Conservation (phyloP, 1,284 basidiomycete species). For the Paramarasmius palmivorus region DNA sequence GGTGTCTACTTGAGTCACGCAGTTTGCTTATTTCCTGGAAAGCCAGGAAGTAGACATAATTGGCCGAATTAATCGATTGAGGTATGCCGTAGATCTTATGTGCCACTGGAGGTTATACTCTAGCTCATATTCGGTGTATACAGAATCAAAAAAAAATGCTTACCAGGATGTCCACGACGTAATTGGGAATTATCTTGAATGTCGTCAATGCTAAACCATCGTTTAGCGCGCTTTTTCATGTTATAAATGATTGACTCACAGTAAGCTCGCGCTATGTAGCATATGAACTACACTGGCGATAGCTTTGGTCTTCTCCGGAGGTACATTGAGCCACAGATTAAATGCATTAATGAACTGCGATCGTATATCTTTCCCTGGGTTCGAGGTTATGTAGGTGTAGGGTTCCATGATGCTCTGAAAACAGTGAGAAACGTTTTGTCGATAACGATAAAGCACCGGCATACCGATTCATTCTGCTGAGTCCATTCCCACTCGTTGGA, state of each 20-base stretch:
- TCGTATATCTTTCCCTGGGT: slow-evolving; percentile 94
- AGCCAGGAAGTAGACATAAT: slow-evolving; percentile 94
- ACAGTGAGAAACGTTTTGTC: too few species aligned
- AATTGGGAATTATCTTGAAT: slow-evolving; percentile 96
- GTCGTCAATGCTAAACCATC: slow-evolving; percentile 82
- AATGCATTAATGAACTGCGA: slow-evolving; percentile 91
- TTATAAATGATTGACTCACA: slow-evolving; percentile 57
- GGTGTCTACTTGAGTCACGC: slow-evolving; percentile 31
- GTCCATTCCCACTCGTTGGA: too few species aligned
- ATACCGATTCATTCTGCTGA: too few species aligned
- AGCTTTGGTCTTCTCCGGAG: slow-evolving; percentile 65
- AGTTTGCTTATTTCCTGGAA: slow-evolving; percentile 78
- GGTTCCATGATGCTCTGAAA: slow-evolving; percentile 80
- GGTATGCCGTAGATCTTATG: slow-evolving; percentile 96
- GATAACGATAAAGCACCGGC: too few species aligned
- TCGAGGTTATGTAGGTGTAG: slow-evolving; percentile 82
- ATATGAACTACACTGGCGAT: slow-evolving; percentile 87
- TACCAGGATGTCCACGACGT: slow-evolving; percentile 83
- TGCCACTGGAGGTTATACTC: slow-evolving; percentile 51
- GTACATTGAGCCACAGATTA: slow-evolving; percentile 90
- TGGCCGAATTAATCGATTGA: slow-evolving; percentile 97
- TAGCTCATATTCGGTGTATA: neutral
- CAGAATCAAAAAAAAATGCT: slow-evolving; percentile 17
- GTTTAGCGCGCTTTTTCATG: slow-evolving; percentile 6
- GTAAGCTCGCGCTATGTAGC: slow-evolving; percentile 92